Evolutionary conservation across 352 stramenopile genomes (phyloP).

Genomic region (Globisporangium cystogenes): DNA sequence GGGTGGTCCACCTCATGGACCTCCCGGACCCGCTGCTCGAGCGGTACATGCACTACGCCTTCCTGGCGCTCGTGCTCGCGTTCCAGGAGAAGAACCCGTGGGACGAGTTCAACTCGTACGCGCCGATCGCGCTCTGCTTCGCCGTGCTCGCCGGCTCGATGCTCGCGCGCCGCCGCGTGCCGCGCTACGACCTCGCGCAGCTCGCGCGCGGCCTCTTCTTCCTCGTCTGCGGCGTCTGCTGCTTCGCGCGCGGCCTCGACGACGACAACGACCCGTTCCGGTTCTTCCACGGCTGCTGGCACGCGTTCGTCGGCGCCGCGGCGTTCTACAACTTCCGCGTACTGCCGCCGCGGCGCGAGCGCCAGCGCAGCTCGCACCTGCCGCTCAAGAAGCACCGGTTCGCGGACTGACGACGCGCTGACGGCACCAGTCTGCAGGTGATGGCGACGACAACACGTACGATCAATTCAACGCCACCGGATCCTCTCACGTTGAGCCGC

Average conservation of each 20-base stretch:
- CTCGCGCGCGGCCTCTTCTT: constrained; percentile 43
- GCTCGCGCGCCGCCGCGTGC: constrained; percentile 27
- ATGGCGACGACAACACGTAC: too few relatives aligned
- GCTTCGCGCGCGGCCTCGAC: constrained; percentile 60
- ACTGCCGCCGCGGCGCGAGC: constrained; percentile 22
- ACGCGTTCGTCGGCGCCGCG: constrained; percentile 62
- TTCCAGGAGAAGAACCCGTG: constrained; percentile 80
- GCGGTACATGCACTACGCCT: constrained; percentile 66
- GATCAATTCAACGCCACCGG: too few relatives aligned
- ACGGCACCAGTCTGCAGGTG: too few relatives aligned
- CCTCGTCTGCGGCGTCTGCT: constrained; percentile 38
- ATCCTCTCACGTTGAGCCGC: too few relatives aligned
- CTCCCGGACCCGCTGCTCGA: constrained; percentile 27
- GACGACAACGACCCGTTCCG: constrained; percentile 72
- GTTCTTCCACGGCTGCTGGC: constrained; percentile 82
- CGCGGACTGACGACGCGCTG: not conserved
- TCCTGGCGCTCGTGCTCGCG: constrained; percentile 52
- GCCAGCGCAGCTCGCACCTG: constrained; percentile 17
- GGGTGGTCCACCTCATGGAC: constrained; percentile 76
- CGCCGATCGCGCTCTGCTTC: constrained; percentile 44
- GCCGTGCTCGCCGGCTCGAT: constrained; percentile 37
- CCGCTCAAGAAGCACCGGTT: constrained; percentile 28
- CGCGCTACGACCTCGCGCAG: constrained; percentile 46
- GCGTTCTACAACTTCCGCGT: constrained; percentile 74
- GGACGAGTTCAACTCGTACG: constrained; percentile 50